A percentile compares a stretch with the other conserved stretches of the same genome.
Evolutionary conservation across 352 stramenopile genomes (phyloP).

Genomic region (Phytophthora idaei): DNA sequence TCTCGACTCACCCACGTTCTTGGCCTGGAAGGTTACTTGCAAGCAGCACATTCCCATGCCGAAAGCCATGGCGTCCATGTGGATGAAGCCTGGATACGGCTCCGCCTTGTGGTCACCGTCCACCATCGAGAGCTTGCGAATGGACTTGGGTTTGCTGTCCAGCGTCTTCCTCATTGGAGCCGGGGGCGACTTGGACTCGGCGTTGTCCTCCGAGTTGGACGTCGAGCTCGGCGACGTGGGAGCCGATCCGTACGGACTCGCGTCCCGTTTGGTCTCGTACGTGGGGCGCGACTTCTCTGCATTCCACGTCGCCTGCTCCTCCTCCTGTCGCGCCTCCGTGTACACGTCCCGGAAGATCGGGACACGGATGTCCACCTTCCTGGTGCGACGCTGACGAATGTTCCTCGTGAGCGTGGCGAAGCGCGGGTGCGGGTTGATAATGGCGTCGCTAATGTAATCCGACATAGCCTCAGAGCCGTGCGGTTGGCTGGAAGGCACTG

Average conservation of each 20-base stretch:
- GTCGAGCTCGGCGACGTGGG: slow-evolving; percentile 44
- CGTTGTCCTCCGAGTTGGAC: slow-evolving; percentile 59
- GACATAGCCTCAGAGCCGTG: slow-evolving; percentile 91
- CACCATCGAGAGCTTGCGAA: slow-evolving; percentile 19
- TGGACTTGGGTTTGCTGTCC: slow-evolving; percentile 59
- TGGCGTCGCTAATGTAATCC: slow-evolving; percentile 96
- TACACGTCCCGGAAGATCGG: slow-evolving; percentile 86
- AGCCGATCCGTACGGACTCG: slow-evolving; percentile 24
- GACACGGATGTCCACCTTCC: slow-evolving; percentile 89
- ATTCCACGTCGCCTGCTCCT: slow-evolving; percentile 79
- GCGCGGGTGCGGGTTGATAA: slow-evolving; percentile 99
- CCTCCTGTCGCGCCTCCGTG: slow-evolving; percentile 71
- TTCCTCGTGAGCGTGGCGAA: slow-evolving; percentile 98
- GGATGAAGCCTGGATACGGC: slow-evolving; percentile 91
- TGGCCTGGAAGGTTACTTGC: slow-evolving; percentile 98
- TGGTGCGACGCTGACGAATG: slow-evolving; percentile 94
- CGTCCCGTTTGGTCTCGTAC: slow-evolving; percentile 71
- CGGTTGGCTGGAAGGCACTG: slow-evolving; percentile 62
- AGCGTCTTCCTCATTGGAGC: slow-evolving; percentile 5
- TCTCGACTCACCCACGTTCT: slow-evolving; percentile 98
- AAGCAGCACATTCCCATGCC: slow-evolving; percentile 99
- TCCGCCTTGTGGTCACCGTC: slow-evolving; percentile 74
- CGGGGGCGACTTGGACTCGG: slow-evolving; percentile 67
- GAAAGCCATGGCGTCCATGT: slow-evolving; percentile 99
- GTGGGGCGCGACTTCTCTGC: slow-evolving; percentile 77